Conservation (phyloP, 129 eudicot species). For the Daucus carota region DH1_v3.0 NC_030385.2:40056501-40057000, state of each 20-base stretch:
- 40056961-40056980: constrained; percentile 48
- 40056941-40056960: constrained; percentile 43
- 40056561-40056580: neutral
- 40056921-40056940: constrained; percentile 17
- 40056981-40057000: constrained; percentile 48
- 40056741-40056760: constrained; percentile 77
- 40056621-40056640: neutral
- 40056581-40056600: neutral
- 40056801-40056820: constrained; percentile 19
- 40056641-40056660: neutral
- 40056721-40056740: neutral
- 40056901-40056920: neutral
- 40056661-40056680: neutral
- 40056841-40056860: neutral
- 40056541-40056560: neutral
- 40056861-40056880: neutral
- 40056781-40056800: constrained; percentile 43
- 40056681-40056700: neutral
- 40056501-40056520: neutral
- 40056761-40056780: constrained; percentile 48
- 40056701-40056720: neutral
- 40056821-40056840: constrained; percentile 28
- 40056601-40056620: neutral
- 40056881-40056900: neutral
- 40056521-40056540: neutral